These are phyloP conservation scores for Trypanosoma lewisi DNA, from an alignment of 208 protist genomes.

Conservation along the genomic window DNA sequence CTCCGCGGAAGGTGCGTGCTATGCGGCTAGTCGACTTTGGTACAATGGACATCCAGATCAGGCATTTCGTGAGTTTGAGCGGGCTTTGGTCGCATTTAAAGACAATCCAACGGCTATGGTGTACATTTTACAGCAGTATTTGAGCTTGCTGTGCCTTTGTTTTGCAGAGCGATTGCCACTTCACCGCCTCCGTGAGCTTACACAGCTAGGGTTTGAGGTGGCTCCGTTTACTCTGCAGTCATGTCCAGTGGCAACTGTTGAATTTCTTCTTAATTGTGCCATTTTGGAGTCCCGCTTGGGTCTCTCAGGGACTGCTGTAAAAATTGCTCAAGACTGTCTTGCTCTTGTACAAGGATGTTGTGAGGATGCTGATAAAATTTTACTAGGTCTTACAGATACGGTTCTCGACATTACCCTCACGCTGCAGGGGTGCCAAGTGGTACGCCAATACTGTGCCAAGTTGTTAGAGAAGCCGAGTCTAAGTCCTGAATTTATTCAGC, in stretches of 20 bases:
- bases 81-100: conserved; percentile 32
- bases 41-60: conserved; percentile 20
- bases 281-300: conserved; percentile 55
- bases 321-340: conserved; percentile 33
- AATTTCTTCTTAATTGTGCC: conserved; percentile 59
- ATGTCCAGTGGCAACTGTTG: conserved; percentile 34
- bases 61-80: conserved; percentile 46
- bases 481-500: conserved; percentile 46
- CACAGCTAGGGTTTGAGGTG: conserved; percentile 40
- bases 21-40: conserved; percentile 46
- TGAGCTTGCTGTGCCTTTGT: conserved; percentile 49
- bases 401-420: conserved; percentile 43
- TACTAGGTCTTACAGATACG: conserved; percentile 51
- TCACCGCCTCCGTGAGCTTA: conserved; percentile 69
- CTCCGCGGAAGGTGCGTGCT: conserved; percentile 56
- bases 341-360: conserved; percentile 23
- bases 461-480: conserved; percentile 34
- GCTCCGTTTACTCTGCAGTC: conserved; percentile 29
- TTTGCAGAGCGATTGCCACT: conserved; percentile 36
- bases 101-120: conserved; percentile 34
- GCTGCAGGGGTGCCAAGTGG: conserved; percentile 41
- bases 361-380: conserved; percentile 28
- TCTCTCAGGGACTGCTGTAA: conserved; percentile 50
- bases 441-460: conserved; percentile 37
- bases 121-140: conserved; percentile 62